Conservation (phyloP, 2,329 filamentous ascomycete genomes). For the Botrytis fabae region DNA sequence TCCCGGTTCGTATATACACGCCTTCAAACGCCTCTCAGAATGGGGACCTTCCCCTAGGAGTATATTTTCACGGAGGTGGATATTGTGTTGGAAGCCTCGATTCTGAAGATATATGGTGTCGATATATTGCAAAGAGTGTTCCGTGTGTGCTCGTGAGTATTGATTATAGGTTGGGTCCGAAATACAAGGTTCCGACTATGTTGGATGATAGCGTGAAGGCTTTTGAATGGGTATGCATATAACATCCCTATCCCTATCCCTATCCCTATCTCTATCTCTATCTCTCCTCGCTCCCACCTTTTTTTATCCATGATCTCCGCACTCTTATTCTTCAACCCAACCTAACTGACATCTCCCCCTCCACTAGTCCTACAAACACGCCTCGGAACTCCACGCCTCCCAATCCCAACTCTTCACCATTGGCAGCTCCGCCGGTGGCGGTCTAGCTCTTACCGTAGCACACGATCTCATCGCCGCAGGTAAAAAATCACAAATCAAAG, state of each 20-base stretch:
- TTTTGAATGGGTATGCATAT: conserved; percentile 7
- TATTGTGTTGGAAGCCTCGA: conserved; percentile 66
- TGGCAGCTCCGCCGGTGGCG: conserved; percentile 35
- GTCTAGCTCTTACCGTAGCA: conserved; percentile 31
- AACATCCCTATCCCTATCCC: too few relatives aligned
- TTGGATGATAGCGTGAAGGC: conserved; percentile 11
- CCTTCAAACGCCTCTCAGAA: conserved; percentile 17
- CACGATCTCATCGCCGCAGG: conserved; percentile 32
- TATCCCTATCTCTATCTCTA: too few relatives aligned
- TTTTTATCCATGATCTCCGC: neutral
- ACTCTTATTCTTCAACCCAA: too few relatives aligned
- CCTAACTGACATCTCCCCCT: too few relatives aligned
- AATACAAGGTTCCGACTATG: conserved; percentile 8
- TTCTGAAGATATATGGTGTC: conserved; percentile 56
- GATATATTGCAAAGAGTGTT: conserved; percentile 53
- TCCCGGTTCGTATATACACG: conserved; percentile 35
- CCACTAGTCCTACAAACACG: conserved; percentile 19
- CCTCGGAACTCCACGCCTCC: conserved; percentile 23
- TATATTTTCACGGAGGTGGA: conserved; percentile 60
- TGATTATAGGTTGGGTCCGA: conserved; percentile 50
- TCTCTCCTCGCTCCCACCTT: neutral
- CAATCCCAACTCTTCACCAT: conserved; percentile 29
- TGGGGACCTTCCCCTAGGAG: conserved; percentile 45
- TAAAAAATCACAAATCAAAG: conserved; percentile 25
- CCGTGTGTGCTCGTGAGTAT: conserved; percentile 56